Conservation (phyloP, 1,284 basidiomycete genomes). For the Takashimella koratensis region DNA sequence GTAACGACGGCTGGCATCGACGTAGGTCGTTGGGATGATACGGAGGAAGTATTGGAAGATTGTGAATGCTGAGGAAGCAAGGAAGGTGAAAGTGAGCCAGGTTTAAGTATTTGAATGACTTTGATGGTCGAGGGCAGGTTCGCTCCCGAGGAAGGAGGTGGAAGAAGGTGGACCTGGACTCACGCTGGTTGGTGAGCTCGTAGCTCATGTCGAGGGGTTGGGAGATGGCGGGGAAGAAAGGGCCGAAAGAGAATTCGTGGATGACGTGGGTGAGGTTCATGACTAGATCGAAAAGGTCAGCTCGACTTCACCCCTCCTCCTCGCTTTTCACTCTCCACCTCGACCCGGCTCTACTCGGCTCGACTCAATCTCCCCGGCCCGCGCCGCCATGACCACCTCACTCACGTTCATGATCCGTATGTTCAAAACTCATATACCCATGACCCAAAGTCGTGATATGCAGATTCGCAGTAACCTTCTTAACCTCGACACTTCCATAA, state of each 20-base stretch:
- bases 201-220: slow-evolving; percentile 92
- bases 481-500: slow-evolving; percentile 77
- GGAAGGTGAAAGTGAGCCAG: not conserved
- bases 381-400: too few relatives aligned
- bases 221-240: slow-evolving; percentile 90
- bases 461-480: slow-evolving; percentile 87
- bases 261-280: slow-evolving; percentile 98
- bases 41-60: slow-evolving; percentile 96
- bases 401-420: slow-evolving; percentile 76
- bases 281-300: slow-evolving; percentile 52
- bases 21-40: slow-evolving; percentile 90
- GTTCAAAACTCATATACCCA: slow-evolving; percentile 81
- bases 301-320: not conserved
- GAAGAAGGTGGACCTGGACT: slow-evolving; percentile 41
- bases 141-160: not conserved
- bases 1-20: slow-evolving; percentile 61
- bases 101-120: not conserved
- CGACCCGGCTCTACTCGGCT: too few relatives aligned
- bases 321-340: too few relatives aligned
- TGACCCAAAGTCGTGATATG: slow-evolving; percentile 91
- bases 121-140: too few relatives aligned
- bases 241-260: slow-evolving; percentile 93
- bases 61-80: slow-evolving; percentile 63
- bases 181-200: slow-evolving; percentile 74
- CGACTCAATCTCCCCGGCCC: too few relatives aligned